Base-by-base conservation (phyloP, 2,329 filamentous ascomycete species). In the Epicoccum sorghinum region DNA sequence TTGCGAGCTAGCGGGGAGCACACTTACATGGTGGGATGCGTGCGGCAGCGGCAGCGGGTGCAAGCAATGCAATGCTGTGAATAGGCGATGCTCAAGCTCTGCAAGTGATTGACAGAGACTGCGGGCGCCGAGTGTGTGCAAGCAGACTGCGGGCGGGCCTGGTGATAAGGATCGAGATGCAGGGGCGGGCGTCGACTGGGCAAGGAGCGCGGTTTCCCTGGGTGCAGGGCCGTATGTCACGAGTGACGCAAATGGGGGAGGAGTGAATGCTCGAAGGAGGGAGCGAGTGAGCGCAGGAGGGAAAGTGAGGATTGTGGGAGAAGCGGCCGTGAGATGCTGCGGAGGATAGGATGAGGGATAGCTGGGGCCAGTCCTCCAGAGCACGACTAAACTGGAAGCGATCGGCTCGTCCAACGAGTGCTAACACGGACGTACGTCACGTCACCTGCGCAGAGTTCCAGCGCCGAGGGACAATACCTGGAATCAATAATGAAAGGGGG, bases 201-300 rank as follows among this genome's bases (percentile, higher is more conserved):
- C 68, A 74, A 73, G 70, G 70, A 73, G 72, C 59, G 65, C 69
- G 66, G 68, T 62, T 74, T 74, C 72, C 72, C 69, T 67, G 61
- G 59, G 64, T 46, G 57, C 55, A 38, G 69, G 67, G 67, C 53
- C 51, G 69, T 57, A 37, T 57, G 57, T 59, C 54, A 61, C 54
- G 63, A 65, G 61, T 58, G 64, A 62, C 68, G 66, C 59, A 66
- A 61, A 61, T 58, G 62, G 42, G 39, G 69, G 57, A 47, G 64
- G 69, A 73, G 69, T 59, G 71, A 72, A 67, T 65, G 71, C 64
- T 58, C 61, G 69, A 73, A 73, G 66, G 71, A 73, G 66, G 67
- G 68, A 73, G 72, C 69, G 69, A 70, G 69, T 48, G 67, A 58
- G 60, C 52, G 60, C 64, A 61, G 62, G 51, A 62, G 61, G 52